A percentile compares a stretch with the other conserved stretches of the same genome.
These are phyloP conservation scores for Handroanthus guayacan DNA, from an alignment of 257 asterid species.

Conservation along the genomic window DNA sequence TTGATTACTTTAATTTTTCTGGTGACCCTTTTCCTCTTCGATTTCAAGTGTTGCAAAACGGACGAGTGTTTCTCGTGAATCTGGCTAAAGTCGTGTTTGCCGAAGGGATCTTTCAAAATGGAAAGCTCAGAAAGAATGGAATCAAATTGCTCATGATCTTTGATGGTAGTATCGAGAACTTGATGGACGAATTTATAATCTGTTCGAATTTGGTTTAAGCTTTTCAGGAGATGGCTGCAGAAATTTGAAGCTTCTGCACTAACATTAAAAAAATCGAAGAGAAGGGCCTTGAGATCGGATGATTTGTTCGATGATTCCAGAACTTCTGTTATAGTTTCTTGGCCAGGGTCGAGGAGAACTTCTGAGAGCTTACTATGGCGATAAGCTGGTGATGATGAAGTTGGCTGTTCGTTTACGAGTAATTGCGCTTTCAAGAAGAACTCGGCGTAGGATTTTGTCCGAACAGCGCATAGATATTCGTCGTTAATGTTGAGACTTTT, in stretches of 20 bases:
- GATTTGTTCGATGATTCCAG: slow-evolving; percentile 54
- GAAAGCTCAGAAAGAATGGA: slow-evolving; percentile 41
- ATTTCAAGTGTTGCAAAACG: slow-evolving; percentile 46
- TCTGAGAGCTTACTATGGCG: slow-evolving; percentile 39
- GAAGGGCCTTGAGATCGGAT: slow-evolving; percentile 49
- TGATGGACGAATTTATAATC: slow-evolving; percentile 45
- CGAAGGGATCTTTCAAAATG: slow-evolving; percentile 45
- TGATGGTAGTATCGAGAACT: slow-evolving; percentile 37
- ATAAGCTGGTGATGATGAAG: slow-evolving; percentile 18
- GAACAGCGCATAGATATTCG: slow-evolving; percentile 63
- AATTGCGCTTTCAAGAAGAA: slow-evolving; percentile 61
- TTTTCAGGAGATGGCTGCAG: slow-evolving; percentile 57
- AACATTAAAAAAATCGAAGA: slow-evolving; percentile 54
- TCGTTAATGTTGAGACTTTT: slow-evolving; percentile 51
- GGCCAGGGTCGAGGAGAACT: slow-evolving; percentile 62
- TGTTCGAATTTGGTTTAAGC: slow-evolving; percentile 50
- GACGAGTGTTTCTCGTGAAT: slow-evolving; percentile 49
- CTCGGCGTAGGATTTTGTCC: slow-evolving; percentile 65
- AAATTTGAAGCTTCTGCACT: slow-evolving; percentile 69
- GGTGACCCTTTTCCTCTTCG: slow-evolving; percentile 41
- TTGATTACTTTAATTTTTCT: slow-evolving; percentile 52
- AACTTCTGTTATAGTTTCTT: slow-evolving; percentile 51
- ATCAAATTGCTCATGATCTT: slow-evolving; percentile 14
- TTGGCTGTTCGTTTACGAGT: slow-evolving; percentile 37
- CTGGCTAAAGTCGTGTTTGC: slow-evolving; percentile 46